Base-by-base conservation (phyloP, 352 stramenopile species). In the Globisporangium cystogenes region DNA sequence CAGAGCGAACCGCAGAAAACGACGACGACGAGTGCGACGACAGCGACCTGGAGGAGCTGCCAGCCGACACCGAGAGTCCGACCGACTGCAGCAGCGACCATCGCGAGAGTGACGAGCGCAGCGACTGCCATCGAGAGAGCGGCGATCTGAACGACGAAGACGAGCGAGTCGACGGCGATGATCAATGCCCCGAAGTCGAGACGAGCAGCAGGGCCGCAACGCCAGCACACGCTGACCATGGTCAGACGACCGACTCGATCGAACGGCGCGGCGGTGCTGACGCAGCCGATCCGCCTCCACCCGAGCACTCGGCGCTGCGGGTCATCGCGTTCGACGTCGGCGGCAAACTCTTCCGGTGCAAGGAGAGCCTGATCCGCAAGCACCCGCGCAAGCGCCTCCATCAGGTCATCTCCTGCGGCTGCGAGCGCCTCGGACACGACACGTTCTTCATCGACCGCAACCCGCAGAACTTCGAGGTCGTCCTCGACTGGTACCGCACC, bases 361-460 rank as follows among this genome's bases (percentile, higher is more conserved):
- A 86, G 58, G 72, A 75, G 41, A 75, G 66, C 29, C 64, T 89
- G 27, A 73, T 89, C 39, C 64, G 65, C 39, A 84, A 81, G 49
- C 76, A 71, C 44, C 77, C 81, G 5, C 46, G 56, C n/a, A 87
- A 87, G 45, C 64, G 77, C 36, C 64, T 91, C 12, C 58, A 79
- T 41, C 77, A 79, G 39, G 65, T 91, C 15, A 71, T 87, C 43
- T 70, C 53, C 3, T 87, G 81, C 41, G 66, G 71, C 7, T 88
- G 75, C 37, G 75, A 76, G 53, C 55, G 66, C 47, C 55, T 83
- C 61, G 36, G 63, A 60, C 35, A 37, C 23, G 64, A 74, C 21
- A 76, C 75, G 10, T 82, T 85, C 59, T 89, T 79, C 42, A 82
- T 91, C 36, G 77, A 91, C 51, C 74, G 81, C 31, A 91, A 87